Percentiles rank a stretch among this genome's conserved stretches.
Evolutionary conservation across 169 alveolate genomes (phyloP).

Genomic region (Toxoplasma gondii): DNA sequence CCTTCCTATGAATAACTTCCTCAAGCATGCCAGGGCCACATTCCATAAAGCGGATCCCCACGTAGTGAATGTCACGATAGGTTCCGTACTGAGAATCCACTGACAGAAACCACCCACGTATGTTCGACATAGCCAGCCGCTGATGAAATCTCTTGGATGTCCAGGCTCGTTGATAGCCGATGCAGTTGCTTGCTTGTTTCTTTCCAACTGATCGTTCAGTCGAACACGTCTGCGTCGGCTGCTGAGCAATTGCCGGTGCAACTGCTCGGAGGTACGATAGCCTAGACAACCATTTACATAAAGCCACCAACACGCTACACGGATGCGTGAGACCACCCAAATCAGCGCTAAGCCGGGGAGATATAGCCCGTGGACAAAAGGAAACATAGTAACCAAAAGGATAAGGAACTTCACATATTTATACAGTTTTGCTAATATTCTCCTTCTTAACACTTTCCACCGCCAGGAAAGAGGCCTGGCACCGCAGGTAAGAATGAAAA

Average conservation of each 20-base stretch:
- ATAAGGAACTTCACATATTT: background rate
- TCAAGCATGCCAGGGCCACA: background rate
- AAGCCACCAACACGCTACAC: slow-evolving; percentile 39
- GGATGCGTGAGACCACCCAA: background rate
- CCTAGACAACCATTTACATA: background rate
- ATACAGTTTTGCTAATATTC: background rate
- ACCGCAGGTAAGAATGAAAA: background rate
- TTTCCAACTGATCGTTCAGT: background rate
- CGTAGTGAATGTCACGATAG: background rate
- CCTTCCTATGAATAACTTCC: background rate
- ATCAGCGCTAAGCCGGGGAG: slow-evolving; percentile 21
- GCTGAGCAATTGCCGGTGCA: background rate
- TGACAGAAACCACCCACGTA: background rate
- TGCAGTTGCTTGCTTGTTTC: background rate
- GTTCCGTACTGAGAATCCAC: background rate
- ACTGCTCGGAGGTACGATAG: slow-evolving; percentile 29
- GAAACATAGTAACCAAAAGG: background rate
- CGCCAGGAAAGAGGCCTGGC: background rate
- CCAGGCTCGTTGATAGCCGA: background rate
- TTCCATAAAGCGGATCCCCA: background rate
- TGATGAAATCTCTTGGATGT: background rate
- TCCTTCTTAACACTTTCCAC: background rate
- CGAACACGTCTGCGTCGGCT: background rate
- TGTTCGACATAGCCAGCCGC: background rate
- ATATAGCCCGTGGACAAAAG: slow-evolving; percentile 19